Evolutionary conservation across 768 basidiomycete genomes (phyloP).

Genomic region (Boletus tomentosulus): DNA sequence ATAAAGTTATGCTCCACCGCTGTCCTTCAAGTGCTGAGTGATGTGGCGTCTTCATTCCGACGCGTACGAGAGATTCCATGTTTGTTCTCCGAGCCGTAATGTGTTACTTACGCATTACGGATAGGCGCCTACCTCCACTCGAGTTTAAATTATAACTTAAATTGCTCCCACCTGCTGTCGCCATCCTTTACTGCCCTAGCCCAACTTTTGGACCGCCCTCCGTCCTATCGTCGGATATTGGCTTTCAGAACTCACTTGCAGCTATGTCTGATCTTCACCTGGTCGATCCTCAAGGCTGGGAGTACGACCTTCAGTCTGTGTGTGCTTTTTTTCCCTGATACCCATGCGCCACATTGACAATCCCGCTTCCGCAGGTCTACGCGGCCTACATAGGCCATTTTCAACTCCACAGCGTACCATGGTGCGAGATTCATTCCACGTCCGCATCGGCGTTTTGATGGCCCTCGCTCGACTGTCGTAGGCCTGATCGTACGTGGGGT

Average conservation of each 20-base stretch:
- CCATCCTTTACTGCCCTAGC: neutral
- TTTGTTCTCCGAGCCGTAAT: conserved; percentile 17
- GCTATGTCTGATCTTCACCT: conserved; percentile 65
- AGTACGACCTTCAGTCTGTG: conserved; percentile 76
- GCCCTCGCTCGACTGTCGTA: conserved; percentile 18
- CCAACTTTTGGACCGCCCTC: neutral
- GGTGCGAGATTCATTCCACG: conserved; percentile 36
- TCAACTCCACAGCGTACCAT: conserved; percentile 63
- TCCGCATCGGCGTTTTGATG: neutral
- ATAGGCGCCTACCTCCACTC: conserved; percentile 2
- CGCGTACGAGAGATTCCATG: conserved; percentile 7
- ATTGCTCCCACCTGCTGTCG: neutral
- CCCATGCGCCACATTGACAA: neutral
- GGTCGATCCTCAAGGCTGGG: conserved; percentile 75
- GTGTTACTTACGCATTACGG: conserved; percentile 15
- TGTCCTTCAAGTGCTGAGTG: conserved; percentile 4
- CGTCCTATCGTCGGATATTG: neutral
- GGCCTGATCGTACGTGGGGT: conserved; percentile 82
- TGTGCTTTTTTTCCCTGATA: conserved; percentile 16
- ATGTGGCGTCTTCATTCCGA: conserved; percentile 22
- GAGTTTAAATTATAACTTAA: conserved; percentile 19
- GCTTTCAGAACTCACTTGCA: neutral
- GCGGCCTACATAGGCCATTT: conserved; percentile 79
- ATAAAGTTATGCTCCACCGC: conserved; percentile 3
- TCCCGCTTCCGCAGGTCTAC: conserved; percentile 43